These are phyloP conservation scores for Magnolia changhungtana DNA, from an alignment of 164 flowering plant genomes.

Conservation along the genomic window DNA sequence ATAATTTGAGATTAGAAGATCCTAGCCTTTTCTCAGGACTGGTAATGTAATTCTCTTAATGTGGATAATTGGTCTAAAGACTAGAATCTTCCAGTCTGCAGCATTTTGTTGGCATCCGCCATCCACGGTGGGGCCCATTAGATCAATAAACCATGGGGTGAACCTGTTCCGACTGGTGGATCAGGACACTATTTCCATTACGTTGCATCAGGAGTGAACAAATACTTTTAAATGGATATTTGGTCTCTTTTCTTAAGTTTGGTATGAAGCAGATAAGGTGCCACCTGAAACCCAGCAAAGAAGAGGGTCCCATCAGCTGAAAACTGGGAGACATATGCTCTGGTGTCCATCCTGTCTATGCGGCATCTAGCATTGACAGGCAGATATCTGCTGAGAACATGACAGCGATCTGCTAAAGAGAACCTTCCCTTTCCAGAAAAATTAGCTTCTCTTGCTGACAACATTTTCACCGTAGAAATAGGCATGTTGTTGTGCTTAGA, in stretches of 20 bases:
- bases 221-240: too few species aligned
- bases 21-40: neutral
- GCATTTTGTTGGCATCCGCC: neutral
- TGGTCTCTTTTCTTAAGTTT: neutral
- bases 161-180: neutral
- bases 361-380: slow-evolving; percentile 62
- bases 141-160: neutral
- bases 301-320: slow-evolving; percentile 77
- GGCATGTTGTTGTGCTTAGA: slow-evolving; percentile 27
- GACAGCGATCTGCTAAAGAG: slow-evolving; percentile 67
- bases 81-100: neutral
- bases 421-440: slow-evolving; percentile 71
- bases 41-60: neutral
- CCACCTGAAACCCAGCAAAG: slow-evolving; percentile 60
- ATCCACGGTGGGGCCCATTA: neutral
- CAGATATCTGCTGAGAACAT: slow-evolving; percentile 64
- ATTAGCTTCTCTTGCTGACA: slow-evolving; percentile 66
- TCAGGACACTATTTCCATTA: neutral
- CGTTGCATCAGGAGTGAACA: too few species aligned
- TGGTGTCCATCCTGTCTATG: slow-evolving; percentile 55
- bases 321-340: slow-evolving; percentile 87
- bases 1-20: neutral
- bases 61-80: neutral
- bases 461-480: slow-evolving; percentile 61
- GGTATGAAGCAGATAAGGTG: neutral